Base-by-base conservation (phyloP, 163 green algal species). In the Chlorella variabilis region DNA sequence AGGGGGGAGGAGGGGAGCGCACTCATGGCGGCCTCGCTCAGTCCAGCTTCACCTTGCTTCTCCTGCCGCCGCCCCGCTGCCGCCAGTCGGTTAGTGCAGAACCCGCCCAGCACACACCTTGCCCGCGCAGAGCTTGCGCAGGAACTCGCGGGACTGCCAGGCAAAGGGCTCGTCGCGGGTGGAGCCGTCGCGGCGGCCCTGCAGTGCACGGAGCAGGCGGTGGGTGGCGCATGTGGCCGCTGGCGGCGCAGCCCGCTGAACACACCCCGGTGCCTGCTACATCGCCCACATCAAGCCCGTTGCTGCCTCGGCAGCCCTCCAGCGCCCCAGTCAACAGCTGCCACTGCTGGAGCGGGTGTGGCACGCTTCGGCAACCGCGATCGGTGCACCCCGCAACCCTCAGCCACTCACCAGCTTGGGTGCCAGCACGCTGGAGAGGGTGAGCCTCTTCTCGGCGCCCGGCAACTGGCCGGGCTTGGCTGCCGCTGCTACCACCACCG, bases 111-210 rank as follows among this genome's bases (percentile, higher is more conserved):
- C 4, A n/a, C 48, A 34, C 27, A 73, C 61, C 92, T 98, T 92
- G 29, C 96, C 96, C 49, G 98, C 94, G 54, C 88, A 84, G 48
- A 94, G 92, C 83, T 96, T 95, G 65, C 96, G 90, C 68, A 99
- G 85, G 66, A 94, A 97, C 85, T 99, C 96, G 21, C 94, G 87
- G 7, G 90, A 91, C 29, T 96, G 87, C 94, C 94, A 99, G 13
- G 96, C 96, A 81, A 97, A 98, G 4, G 96, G 89, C 87, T 99
- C 96, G 42, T 98, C 96, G 29, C 78, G 85, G 1, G 88, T 95
- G 39, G 77, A 88, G 29, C 93, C 94, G 86, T 99, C 96, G 6
- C 96, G 89, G 33, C 95, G 92, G 31, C 92, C 96, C 95, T 98
- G 87, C 69, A 84, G 21, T 45, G 54, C 31, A 81, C 23, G 33